phyloP scores from a whole-genome alignment of 176 grass and related monocot species.

The Phyllostachys edulis region DNA sequence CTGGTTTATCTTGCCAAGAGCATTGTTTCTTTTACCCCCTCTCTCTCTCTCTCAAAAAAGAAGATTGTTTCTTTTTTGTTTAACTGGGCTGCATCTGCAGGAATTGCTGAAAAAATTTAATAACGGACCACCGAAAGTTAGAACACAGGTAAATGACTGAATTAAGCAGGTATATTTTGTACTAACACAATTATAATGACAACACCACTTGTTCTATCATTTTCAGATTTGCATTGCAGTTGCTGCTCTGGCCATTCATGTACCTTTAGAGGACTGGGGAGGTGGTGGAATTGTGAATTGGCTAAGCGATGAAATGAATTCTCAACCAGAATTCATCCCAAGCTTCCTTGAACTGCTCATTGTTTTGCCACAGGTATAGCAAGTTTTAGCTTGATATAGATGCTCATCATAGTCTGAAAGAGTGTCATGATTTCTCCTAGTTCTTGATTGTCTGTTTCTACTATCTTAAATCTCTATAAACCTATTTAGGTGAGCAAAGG shows the following conservation, averaged over 20 bases:
- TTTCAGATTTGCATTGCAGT: conserved; percentile 97
- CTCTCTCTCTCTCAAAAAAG: neutral
- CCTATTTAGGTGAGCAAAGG: neutral
- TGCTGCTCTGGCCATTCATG: conserved; percentile 93
- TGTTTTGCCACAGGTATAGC: conserved; percentile 79
- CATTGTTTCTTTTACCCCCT: neutral
- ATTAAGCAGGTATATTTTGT: conserved; percentile 33
- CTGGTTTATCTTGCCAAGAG: neutral
- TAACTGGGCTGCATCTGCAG: conserved; percentile 44
- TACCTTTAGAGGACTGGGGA: conserved; percentile 95
- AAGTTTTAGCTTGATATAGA: conserved; percentile 1
- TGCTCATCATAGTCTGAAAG: neutral
- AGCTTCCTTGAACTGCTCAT: conserved; percentile 90
- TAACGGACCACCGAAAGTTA: conserved; percentile 87
- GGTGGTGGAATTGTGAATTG: conserved; percentile 91
- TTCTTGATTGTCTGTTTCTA: neutral
- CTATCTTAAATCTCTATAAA: conserved; percentile 10
- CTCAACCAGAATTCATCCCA: conserved; percentile 75
- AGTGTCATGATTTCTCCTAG: neutral
- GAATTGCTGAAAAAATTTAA: conserved; percentile 81
- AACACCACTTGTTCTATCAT: conserved; percentile 23
- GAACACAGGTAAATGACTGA: conserved; percentile 76
- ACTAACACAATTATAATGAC: conserved; percentile 12
- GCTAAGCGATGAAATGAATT: conserved; percentile 88
- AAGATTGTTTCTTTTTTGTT: neutral